Evolutionary conservation across 2,329 filamentous ascomycete species (phyloP), one percentile per base, ranked within the genome.

Genomic region (Beauveria sp.): DNA sequence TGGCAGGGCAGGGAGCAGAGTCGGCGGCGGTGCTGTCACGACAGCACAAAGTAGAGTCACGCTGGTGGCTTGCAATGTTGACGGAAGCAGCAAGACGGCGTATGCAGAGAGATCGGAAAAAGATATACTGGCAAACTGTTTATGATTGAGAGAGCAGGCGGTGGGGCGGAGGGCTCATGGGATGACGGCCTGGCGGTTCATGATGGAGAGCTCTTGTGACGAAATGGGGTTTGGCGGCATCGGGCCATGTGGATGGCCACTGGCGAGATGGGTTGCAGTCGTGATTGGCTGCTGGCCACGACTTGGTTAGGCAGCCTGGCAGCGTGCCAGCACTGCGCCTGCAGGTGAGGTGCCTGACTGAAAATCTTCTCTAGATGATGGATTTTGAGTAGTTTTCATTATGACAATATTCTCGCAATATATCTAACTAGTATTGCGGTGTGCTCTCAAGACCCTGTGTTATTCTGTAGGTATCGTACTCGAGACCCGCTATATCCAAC

Each of bases 121-220:
- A 45, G 40, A 31, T 38, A 38, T 38, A 38, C 34, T 38, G 34
- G 14, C 12, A 16, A 38, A 16, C 34, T 38, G 34, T 38, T 16
- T 28, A 26, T 54, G 40, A 26, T 48, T 40, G 42, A 48, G 49
- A 20, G 26, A 31, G 34, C 34, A 45, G 28, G 43, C 51, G 34
- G 59, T 43, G 51, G 59, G 59, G 59, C 50, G 50, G 45, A 61
- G 31, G 40, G 50, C 58, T 61, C 51, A 50, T 55, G 43, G 59
- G 59, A 61, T 55, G 59, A 55, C 50, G 43, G 50, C 51, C 59
- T 55, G 51, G 50, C 31, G 34, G 31, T 42, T 31, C 59, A 43
- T 42, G 51, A 61, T 61, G 51, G 51, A 34, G 51, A 61, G 59
- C 51, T 50, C 59, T 55, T 55, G 59, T 61, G 59, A 61, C 59